A percentile compares a stretch with the other conserved stretches of the same genome.
Evolutionary conservation across 257 asterid species (phyloP).

Genomic region (Striga asiatica): DNA sequence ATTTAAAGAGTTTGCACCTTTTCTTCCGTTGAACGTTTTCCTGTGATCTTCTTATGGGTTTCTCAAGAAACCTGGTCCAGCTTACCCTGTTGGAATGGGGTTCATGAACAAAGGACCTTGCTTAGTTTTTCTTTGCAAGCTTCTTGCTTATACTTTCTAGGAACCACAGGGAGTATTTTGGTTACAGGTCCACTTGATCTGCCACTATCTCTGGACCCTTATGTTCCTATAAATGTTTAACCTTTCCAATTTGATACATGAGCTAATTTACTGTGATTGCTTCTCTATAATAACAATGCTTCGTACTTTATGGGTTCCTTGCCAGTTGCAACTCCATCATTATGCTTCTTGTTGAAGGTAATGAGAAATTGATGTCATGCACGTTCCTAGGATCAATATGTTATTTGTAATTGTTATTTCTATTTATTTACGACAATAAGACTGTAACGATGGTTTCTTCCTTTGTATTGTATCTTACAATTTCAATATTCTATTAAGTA

Average conservation of each 20-base stretch:
- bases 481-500: neutral
- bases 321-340: neutral
- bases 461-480: neutral
- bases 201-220: neutral
- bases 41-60: neutral
- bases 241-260: neutral
- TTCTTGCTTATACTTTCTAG: conserved; percentile 3
- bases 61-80: neutral
- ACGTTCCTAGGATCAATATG: conserved; percentile 4
- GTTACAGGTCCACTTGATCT: neutral
- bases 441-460: conserved; percentile 5
- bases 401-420: neutral
- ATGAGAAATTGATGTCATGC: conserved; percentile 4
- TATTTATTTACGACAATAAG: neutral
- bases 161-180: neutral
- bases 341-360: neutral
- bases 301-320: conserved; percentile 1
- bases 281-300: neutral
- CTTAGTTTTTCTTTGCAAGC: neutral
- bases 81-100: neutral
- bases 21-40: neutral
- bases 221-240: neutral
- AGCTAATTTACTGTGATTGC: neutral
- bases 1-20: neutral
- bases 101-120: neutral